phyloP scores from a whole-genome alignment of 1,139 yeast genomes.

The Yamadazyma pseudoaaseri region DNA sequence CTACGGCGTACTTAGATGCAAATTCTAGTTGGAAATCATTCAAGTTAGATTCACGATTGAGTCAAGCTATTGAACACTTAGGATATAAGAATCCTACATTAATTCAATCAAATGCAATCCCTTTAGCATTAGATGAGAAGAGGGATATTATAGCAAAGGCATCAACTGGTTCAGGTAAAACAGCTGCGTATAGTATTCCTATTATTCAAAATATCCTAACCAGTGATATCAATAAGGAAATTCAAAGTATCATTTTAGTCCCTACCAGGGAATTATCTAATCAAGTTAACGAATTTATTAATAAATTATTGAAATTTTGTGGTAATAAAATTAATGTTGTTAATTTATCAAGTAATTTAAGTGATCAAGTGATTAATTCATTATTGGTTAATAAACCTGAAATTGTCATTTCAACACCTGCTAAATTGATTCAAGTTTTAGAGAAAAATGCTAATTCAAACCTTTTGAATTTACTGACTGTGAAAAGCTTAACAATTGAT shows the following conservation, averaged over 20 bases:
- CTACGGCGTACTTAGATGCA: constrained; percentile 69
- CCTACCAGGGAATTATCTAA: constrained; percentile 85
- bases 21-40: constrained; percentile 69
- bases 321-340: constrained; percentile 64
- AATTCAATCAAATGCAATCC: constrained; percentile 89
- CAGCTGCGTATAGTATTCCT: constrained; percentile 81
- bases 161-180: constrained; percentile 88
- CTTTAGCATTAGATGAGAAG: constrained; percentile 81
- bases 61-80: constrained; percentile 79
- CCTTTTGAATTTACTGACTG: constrained; percentile 45
- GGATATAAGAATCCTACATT: constrained; percentile 87
- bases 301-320: constrained; percentile 68
- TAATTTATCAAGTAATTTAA: constrained; percentile 71
- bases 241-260: constrained; percentile 65
- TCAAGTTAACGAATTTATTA: constrained; percentile 75
- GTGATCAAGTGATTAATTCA: constrained; percentile 72
- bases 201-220: constrained; percentile 64
- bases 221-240: constrained; percentile 24
- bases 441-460: constrained; percentile 40
- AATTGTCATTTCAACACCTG: constrained; percentile 84
- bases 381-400: constrained; percentile 75
- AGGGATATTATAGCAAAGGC: constrained; percentile 88
- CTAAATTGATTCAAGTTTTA: constrained; percentile 63
- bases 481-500: constrained; percentile 80
- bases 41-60: constrained; percentile 73